Base-by-base conservation (phyloP, 2,329 filamentous ascomycete genomes). In the Chaetomium sp. region DNA sequence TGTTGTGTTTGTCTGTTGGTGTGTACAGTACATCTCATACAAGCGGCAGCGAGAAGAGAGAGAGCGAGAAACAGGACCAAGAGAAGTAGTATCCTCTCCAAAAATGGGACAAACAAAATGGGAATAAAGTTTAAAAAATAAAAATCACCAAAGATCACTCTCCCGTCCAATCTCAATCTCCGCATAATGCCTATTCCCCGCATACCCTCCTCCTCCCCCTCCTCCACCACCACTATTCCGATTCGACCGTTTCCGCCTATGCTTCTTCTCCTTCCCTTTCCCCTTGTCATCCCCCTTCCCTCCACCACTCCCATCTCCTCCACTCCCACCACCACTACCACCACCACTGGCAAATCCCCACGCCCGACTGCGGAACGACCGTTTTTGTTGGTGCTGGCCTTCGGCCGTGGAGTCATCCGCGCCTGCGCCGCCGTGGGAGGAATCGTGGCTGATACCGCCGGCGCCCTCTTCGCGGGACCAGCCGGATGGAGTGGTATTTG, bases 151-250 rank as follows among this genome's bases (percentile, higher is more conserved):
- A n/a, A 64, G 63, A 52, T 64, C 62, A 19, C 49, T 60, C 38
- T 54, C 57, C 49, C 53, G 52, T 46, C 61, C 61, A 52, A 64
- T 54, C 53, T 64, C 62, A 49, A 62, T 52, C 54, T 64, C 61
- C 4, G 57, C 53, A 51, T 64, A 64, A 34, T 60, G 54, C 44
- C 60, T 47, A 40, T 59, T 58, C 45, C 58, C 55, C n/a, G 33
- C 45, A 14, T 36, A 36, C 19, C 19, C 19, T 27, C 19, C 19
- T 27, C 19, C 19, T 27, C 19, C 19, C 19, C 19, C 19, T 27
- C 19, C 19, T 8, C 40, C 40, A 4, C 54, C 49, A 10, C 43
- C 44, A 12, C 50, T 52, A 49, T 50, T 51, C 50, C 53, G 27
- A 35, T 54, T 44, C 38, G 47, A 51, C 41, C 42, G 11, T 41